Percentiles rank a stretch among this genome's conserved stretches.
Conservation (phyloP, 2,329 filamentous ascomycete genomes). For the Fusarium sp. region DNA sequence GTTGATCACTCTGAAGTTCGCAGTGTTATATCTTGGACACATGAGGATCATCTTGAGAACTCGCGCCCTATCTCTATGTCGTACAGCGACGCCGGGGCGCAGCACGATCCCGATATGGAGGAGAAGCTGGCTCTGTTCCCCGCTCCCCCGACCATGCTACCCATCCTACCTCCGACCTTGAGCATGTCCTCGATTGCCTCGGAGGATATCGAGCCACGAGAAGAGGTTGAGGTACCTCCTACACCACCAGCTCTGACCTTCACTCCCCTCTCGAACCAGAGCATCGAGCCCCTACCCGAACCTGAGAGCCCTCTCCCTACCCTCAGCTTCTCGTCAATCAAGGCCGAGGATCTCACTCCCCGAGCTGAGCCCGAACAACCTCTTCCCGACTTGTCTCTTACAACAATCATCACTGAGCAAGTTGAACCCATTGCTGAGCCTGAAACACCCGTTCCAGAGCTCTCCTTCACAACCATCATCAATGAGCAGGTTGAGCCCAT, state of each 20-base stretch:
- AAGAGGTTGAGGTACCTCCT: constrained; percentile 49
- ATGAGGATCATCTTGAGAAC: constrained; percentile 41
- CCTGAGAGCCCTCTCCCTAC: constrained; percentile 48
- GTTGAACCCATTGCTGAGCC: constrained; percentile 44
- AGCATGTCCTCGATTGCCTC: constrained; percentile 59
- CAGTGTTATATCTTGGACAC: constrained; percentile 42
- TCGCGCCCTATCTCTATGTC: constrained; percentile 62
- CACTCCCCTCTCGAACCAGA: constrained; percentile 51
- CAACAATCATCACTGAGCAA: constrained; percentile 41
- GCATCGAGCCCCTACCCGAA: constrained; percentile 56
- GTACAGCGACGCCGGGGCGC: constrained; percentile 65
- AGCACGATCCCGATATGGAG: constrained; percentile 63
- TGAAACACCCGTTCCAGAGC: constrained; percentile 37
- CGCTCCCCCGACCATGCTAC: constrained; percentile 60
- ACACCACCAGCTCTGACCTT: constrained; percentile 50
- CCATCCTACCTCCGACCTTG: constrained; percentile 51
- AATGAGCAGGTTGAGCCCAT: constrained; percentile 48
- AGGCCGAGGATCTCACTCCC: constrained; percentile 50
- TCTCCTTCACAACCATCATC: constrained; percentile 49
- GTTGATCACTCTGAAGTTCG: constrained; percentile 45
- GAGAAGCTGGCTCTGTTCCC: constrained; percentile 67
- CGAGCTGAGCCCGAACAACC: constrained; percentile 33
- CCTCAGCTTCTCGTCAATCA: constrained; percentile 55
- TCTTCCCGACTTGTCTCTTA: constrained; percentile 32
- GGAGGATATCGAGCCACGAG: constrained; percentile 58